Evolutionary conservation across 1,139 yeast species (phyloP), one percentile per base, ranked within the genome.

Genomic region (Kodamaea alishanica): DNA sequence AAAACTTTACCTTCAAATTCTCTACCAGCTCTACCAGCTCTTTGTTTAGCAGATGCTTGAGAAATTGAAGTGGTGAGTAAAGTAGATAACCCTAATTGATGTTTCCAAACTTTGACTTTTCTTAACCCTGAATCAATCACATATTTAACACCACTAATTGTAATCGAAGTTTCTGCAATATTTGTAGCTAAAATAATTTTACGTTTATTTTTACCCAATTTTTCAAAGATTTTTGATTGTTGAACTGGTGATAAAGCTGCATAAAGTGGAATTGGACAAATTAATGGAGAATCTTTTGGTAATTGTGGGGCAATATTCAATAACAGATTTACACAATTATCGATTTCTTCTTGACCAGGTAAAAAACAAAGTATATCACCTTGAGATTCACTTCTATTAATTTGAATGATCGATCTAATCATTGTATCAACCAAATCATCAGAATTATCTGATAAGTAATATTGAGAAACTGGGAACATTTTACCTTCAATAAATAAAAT

Each of bases 1-100:
- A 75, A 92, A 30, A 95, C 89, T 59, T 90, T 92, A 37, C 99
- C 99, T 4, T 62, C 59, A 31, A 85, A 79, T 65, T 92, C 97
- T 78, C 99, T 87, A 49, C 99, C 99, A 24, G 98, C 98, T 73
- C 99, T 86, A 60, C 99, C 99, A 42, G 94, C 83, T 63, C 99
- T 74, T 66, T 92, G 99, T 32, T 84, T 78, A 0, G 98, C 98
- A 30, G 96, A 85, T 0, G 97, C 95, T 55, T 86, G 89, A 0
- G 97, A 89, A 12, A 94, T 83, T 1, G 98, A 92, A 0, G 94
- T 88, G 0, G 97, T 89, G 36, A 90, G 67, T 55, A 92, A 75
- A 0, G 97, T 86, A 8, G 96, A 94, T 33, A 92, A 73, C 0
- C 97, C 97, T 31, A 90, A 66, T 51, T 84, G 89, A 53, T 92